These are phyloP conservation scores for Sugiyamaella valdiviana DNA, from an alignment of 805 yeast genomes.

Conservation along the genomic window DNA sequence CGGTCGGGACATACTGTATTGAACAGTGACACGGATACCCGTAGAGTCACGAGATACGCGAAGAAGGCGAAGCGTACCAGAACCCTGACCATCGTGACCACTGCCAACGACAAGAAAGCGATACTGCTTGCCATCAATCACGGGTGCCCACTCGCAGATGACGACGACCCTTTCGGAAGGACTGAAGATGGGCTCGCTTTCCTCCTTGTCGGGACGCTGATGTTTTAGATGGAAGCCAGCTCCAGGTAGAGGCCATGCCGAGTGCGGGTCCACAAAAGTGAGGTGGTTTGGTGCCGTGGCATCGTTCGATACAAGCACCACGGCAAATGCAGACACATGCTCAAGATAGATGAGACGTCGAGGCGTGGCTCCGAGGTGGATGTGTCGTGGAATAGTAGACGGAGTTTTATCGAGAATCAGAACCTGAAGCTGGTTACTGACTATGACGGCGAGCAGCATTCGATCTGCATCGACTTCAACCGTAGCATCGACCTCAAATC, in stretches of 20 bases:
- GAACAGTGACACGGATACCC: neutral
- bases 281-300: conserved; percentile 1
- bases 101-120: conserved; percentile 15
- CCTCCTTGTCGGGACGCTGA: neutral
- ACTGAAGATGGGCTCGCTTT: neutral
- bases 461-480: neutral
- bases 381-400: conserved; percentile 2
- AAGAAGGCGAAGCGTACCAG: conserved; percentile 11
- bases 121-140: conserved; percentile 6
- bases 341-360: conserved; percentile 14
- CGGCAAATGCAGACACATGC: conserved; percentile 14
- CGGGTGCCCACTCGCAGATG: conserved; percentile 14
- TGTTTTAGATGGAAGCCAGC: neutral
- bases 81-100: neutral
- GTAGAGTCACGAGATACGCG: conserved; percentile 8
- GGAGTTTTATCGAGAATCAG: conserved; percentile 7
- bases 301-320: conserved; percentile 3
- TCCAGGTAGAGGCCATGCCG: neutral
- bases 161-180: conserved; percentile 10
- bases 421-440: conserved; percentile 10
- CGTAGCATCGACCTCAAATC: neutral
- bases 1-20: neutral
- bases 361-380: conserved; percentile 12
- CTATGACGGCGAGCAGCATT: conserved; percentile 6
- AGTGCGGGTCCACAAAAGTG: conserved; percentile 12